A percentile compares a stretch with the other conserved stretches of the same genome.
phyloP scores from a whole-genome alignment of 1,284 basidiomycete genomes.

The Porodaedalea pini region DNA sequence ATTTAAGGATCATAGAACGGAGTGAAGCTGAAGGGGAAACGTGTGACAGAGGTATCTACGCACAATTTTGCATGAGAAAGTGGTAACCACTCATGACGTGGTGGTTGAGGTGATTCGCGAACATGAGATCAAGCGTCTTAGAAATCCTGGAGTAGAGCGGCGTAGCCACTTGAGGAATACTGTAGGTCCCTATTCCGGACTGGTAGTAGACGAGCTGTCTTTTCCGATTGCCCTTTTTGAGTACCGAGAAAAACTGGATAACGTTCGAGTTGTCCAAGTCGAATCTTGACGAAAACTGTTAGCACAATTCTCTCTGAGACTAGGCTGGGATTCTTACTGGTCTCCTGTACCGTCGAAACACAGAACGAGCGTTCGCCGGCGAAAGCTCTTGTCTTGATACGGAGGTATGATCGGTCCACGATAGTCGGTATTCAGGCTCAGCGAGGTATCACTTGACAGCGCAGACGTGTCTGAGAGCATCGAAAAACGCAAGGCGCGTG shows the following conservation, averaged over 20 bases:
- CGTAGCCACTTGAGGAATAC: slow-evolving; percentile 33
- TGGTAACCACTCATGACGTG: slow-evolving; percentile 50
- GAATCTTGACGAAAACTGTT: slow-evolving; percentile 21
- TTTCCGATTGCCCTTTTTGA: slow-evolving; percentile 52
- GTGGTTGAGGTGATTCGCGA: slow-evolving; percentile 41
- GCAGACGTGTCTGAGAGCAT: slow-evolving; percentile 2
- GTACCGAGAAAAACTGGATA: slow-evolving; percentile 49
- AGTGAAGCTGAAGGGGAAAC: neutral
- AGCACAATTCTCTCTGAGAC: slow-evolving; percentile 26
- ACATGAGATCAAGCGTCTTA: slow-evolving; percentile 38
- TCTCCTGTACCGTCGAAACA: slow-evolving; percentile 52
- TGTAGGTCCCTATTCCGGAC: slow-evolving; percentile 41
- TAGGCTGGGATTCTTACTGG: slow-evolving; percentile 32
- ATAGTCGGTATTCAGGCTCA: slow-evolving; percentile 18
- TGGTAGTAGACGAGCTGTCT: slow-evolving; percentile 62
- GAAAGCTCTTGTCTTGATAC: neutral
- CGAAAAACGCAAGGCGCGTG: neutral
- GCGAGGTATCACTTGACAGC: slow-evolving; percentile 12
- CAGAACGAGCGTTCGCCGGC: slow-evolving; percentile 40
- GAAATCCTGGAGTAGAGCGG: slow-evolving; percentile 33
- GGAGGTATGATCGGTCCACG: slow-evolving; percentile 20
- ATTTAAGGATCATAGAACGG: too few species aligned
- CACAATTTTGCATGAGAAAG: slow-evolving; percentile 53
- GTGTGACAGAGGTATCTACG: slow-evolving; percentile 20
- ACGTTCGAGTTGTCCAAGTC: slow-evolving; percentile 51